Conservation (phyloP, 176 grass and related monocot species). For the Triticum monococcum region DNA sequence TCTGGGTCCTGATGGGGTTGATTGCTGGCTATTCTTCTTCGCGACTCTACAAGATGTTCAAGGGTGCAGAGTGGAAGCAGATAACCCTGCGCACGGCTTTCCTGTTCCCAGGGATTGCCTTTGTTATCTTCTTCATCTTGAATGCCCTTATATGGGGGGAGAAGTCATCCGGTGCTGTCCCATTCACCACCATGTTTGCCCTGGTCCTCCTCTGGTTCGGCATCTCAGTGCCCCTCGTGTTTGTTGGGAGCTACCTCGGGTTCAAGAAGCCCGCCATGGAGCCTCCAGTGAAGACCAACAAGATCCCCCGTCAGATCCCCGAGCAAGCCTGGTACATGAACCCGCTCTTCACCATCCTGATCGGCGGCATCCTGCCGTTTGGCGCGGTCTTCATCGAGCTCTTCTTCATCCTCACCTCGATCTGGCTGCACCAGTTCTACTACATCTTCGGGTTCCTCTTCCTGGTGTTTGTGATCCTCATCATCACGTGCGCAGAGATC, state of each 20-base stretch:
- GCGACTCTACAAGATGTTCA: slow-evolving; percentile 73
- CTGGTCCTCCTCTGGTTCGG: slow-evolving; percentile 73
- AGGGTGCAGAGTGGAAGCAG: slow-evolving; percentile 73
- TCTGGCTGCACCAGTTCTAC: slow-evolving; percentile 76
- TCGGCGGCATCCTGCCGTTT: slow-evolving; percentile 62
- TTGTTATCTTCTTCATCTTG: slow-evolving; percentile 61
- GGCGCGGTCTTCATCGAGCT: slow-evolving; percentile 76
- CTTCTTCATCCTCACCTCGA: slow-evolving; percentile 74
- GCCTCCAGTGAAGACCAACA: slow-evolving; percentile 65
- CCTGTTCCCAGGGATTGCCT: slow-evolving; percentile 57
- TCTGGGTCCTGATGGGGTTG: slow-evolving; percentile 73
- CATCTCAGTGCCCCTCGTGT: slow-evolving; percentile 68
- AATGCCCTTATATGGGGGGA: slow-evolving; percentile 74
- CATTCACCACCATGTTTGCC: slow-evolving; percentile 76
- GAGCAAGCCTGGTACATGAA: slow-evolving; percentile 82
- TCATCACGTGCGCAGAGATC: slow-evolving; percentile 64
- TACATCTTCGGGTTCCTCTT: slow-evolving; percentile 79
- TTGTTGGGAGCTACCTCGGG: slow-evolving; percentile 68
- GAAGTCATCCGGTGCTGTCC: slow-evolving; percentile 66
- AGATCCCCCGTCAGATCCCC: slow-evolving; percentile 65
- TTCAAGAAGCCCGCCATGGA: slow-evolving; percentile 69
- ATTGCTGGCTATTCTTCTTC: slow-evolving; percentile 65
- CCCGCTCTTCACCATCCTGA: slow-evolving; percentile 55
- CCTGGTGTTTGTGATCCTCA: slow-evolving; percentile 65
- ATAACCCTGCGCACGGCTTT: slow-evolving; percentile 58